Base-by-base conservation (phyloP, 352 stramenopile species). In the Globisporangium mamillatum region DNA sequence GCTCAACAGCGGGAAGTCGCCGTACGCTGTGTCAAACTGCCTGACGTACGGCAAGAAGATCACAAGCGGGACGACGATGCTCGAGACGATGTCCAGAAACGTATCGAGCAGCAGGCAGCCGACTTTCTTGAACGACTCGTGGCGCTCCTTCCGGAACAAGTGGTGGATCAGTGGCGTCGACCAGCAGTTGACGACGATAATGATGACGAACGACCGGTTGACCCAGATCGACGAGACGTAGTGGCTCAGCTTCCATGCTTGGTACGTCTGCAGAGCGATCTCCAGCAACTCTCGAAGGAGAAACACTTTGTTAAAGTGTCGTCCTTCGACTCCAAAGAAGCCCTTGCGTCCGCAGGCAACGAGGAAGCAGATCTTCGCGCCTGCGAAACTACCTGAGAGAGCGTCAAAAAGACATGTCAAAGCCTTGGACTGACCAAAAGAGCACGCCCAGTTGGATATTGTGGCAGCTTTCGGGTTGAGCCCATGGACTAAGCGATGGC, bases 151-250 rank as follows among this genome's bases (percentile, higher is more conserved):
- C 10, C 29, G 44, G 25, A 56, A 48, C 18, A 27, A 44, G 46
- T 48, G n/a, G n/a, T 66, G 60, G 32, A 68, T 54, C 27, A 68
- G 34, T 9, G 63, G 52, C 25, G 52, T 68, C 25, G 52, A 68
- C 52, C 63, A 68, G 50, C 34, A 68, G 34, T 68, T 68, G 14
- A 62, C 52, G 25, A 68, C 14, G 63, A 68, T 41, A 27, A 53
- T 58, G 24, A 16, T 0, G n/a, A 68, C 63, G 20, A 53, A 60
- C n/a, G 63, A 29, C 22, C 52, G 52, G 63, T 68, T 68, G 34
- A 68, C 50, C 52, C 63, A 68, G 27, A 59, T 38, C 9, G 46
- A 58, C 27, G 44, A 41, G 20, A 59, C 46, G 46, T 59, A 66
- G 18, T 46, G 29, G n/a, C 46, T 66, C 18, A 66, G 27, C 20